phyloP scores from a whole-genome alignment of 176 grass and related monocot species.

The Carex kokanica region DNA sequence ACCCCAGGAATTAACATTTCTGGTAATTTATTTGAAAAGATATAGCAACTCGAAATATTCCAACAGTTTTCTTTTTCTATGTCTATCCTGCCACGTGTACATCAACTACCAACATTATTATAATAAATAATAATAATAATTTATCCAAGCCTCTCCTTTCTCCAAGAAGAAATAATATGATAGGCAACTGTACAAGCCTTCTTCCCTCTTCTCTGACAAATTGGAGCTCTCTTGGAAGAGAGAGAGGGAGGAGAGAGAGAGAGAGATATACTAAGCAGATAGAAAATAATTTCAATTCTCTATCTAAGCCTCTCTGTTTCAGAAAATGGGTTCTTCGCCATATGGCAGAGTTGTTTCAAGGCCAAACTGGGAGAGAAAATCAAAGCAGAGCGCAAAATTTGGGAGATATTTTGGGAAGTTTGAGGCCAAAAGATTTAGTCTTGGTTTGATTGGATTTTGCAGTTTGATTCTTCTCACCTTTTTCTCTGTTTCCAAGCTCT shows the following conservation, averaged over 20 bases:
- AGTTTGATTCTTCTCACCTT: slow-evolving; percentile 25
- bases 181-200: background rate
- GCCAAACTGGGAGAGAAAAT: slow-evolving; percentile 27
- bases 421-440: slow-evolving; percentile 24
- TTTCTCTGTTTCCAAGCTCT: slow-evolving; percentile 27
- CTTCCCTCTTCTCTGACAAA: slow-evolving; percentile 4
- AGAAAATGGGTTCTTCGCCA: slow-evolving; percentile 27
- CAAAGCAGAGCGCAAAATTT: slow-evolving; percentile 22
- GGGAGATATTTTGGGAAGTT: slow-evolving; percentile 26
- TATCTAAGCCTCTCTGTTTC: background rate
- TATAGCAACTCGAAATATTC: background rate
- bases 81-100: background rate
- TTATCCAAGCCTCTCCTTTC: background rate
- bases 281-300: background rate
- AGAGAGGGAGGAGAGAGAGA: background rate
- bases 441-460: slow-evolving; percentile 24
- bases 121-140: background rate
- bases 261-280: background rate
- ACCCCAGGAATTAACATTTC: background rate
- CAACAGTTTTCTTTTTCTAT: background rate
- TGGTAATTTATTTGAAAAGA: background rate
- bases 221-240: background rate
- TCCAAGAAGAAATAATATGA: background rate
- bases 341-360: slow-evolving; percentile 3
- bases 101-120: background rate